Evolutionary conservation across 2,329 filamentous ascomycete genomes (phyloP).

Genomic region (Bisporella sp.): DNA sequence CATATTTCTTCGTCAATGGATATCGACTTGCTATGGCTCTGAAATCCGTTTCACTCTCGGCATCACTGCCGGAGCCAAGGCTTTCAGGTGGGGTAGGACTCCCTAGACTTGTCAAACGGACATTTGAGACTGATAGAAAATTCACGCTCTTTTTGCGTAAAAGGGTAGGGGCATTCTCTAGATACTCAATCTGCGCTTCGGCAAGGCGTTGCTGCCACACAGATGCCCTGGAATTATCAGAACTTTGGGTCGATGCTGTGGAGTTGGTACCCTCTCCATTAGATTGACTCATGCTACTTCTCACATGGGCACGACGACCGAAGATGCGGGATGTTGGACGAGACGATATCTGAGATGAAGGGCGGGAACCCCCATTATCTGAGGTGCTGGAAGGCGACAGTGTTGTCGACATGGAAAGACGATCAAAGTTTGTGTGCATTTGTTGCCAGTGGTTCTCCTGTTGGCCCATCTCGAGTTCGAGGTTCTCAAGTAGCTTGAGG

Average conservation of each 20-base stretch:
- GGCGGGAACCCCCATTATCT: constrained; percentile 8
- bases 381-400: constrained; percentile 13
- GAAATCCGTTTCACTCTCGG: constrained; percentile 14
- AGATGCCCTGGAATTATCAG: constrained; percentile 29
- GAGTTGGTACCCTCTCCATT: constrained; percentile 21
- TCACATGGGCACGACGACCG: constrained; percentile 32
- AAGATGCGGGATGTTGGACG: constrained; percentile 33
- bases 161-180: constrained; percentile 33
- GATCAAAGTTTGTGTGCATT: constrained; percentile 45
- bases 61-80: constrained; percentile 33
- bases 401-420: constrained; percentile 20
- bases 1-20: background rate
- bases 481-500: constrained; percentile 42
- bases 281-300: constrained; percentile 24
- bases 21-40: background rate
- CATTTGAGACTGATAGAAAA: constrained; percentile 32
- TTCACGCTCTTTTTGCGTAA: constrained; percentile 33
- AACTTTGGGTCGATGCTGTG: constrained; percentile 25
- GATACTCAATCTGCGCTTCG: constrained; percentile 39
- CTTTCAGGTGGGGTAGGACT: constrained; percentile 51
- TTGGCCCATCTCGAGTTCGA: constrained; percentile 55
- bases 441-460: constrained; percentile 54
- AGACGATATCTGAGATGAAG: constrained; percentile 25
- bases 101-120: constrained; percentile 29
- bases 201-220: constrained; percentile 39